Evolutionary conservation across 1,284 basidiomycete species (phyloP).

Genomic region (Boletellus deceptivus): DNA sequence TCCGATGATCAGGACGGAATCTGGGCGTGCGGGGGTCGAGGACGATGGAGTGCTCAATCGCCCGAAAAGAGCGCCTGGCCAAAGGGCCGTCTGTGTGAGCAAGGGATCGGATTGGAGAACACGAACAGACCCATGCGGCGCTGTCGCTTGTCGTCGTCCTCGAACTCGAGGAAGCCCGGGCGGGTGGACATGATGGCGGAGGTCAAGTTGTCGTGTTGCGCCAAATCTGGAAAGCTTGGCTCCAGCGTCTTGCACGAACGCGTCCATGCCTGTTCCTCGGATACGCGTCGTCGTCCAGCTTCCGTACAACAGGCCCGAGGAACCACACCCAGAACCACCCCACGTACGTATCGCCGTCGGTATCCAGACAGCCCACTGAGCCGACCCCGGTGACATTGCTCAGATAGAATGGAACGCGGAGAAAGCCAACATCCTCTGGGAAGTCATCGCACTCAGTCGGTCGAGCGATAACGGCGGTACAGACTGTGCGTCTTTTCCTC

Average conservation of each 20-base stretch:
- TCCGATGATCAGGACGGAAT: constrained; percentile 17
- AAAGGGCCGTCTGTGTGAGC: neutral
- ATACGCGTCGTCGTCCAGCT: constrained; percentile 73
- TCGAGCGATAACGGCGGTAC: constrained; percentile 59
- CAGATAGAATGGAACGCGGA: constrained; percentile 80
- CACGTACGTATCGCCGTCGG: constrained; percentile 46
- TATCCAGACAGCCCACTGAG: constrained; percentile 8
- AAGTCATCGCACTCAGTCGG: constrained; percentile 73
- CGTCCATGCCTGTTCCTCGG: constrained; percentile 26
- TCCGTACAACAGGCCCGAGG: constrained; percentile 72
- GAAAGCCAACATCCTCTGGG: constrained; percentile 80
- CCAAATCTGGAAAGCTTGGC: constrained; percentile 12
- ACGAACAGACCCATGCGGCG: constrained; percentile 28
- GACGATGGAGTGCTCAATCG: constrained; percentile 21
- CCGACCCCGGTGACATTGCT: constrained; percentile 13
- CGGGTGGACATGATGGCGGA: constrained; percentile 13
- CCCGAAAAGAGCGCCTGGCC: constrained; percentile 29
- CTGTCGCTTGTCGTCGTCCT: constrained; percentile 36
- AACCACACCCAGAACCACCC: constrained; percentile 60
- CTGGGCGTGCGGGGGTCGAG: neutral
- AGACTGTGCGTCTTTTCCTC: constrained; percentile 58
- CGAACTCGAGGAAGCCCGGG: constrained; percentile 30
- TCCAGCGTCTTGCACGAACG: neutral
- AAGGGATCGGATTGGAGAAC: neutral
- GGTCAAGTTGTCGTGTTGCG: too few species aligned